Percentiles rank a stretch among this genome's conserved stretches.
phyloP scores from a whole-genome alignment of 2,329 filamentous ascomycete species.

The Penicillium sclerotiorum region DNA sequence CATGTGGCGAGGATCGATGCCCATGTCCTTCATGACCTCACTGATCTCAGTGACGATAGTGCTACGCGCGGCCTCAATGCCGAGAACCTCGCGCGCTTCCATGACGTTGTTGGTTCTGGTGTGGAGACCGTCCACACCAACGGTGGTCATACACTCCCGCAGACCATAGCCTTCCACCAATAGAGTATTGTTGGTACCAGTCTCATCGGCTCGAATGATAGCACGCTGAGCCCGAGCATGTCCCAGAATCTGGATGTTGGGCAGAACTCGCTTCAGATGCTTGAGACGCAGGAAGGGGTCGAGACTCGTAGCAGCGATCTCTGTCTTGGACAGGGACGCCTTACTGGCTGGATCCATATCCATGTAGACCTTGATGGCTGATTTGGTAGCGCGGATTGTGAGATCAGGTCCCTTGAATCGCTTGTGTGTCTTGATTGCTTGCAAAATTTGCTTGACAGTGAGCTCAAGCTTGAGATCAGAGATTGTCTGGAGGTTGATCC shows the following conservation, averaged over 20 bases:
- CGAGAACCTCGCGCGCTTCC: constrained; percentile 83
- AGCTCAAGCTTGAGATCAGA: constrained; percentile 81
- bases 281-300: constrained; percentile 68
- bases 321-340: constrained; percentile 42
- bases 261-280: constrained; percentile 78
- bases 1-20: constrained; percentile 97
- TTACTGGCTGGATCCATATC: constrained; percentile 46
- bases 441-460: constrained; percentile 69
- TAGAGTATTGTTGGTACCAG: constrained; percentile 70
- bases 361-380: constrained; percentile 73
- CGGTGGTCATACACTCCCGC: constrained; percentile 85
- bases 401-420: constrained; percentile 72
- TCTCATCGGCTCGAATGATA: constrained; percentile 81
- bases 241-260: constrained; percentile 82
- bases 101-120: constrained; percentile 84
- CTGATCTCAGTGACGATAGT: constrained; percentile 90
- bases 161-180: constrained; percentile 93
- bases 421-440: constrained; percentile 76
- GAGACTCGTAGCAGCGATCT: constrained; percentile 45
- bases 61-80: constrained; percentile 88
- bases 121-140: constrained; percentile 78
- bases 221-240: constrained; percentile 84
- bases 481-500: constrained; percentile 78
- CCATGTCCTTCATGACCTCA: constrained; percentile 89
- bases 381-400: constrained; percentile 52